phyloP scores from a whole-genome alignment of 352 stramenopile genomes.

The Globisporangium parvum region DNA sequence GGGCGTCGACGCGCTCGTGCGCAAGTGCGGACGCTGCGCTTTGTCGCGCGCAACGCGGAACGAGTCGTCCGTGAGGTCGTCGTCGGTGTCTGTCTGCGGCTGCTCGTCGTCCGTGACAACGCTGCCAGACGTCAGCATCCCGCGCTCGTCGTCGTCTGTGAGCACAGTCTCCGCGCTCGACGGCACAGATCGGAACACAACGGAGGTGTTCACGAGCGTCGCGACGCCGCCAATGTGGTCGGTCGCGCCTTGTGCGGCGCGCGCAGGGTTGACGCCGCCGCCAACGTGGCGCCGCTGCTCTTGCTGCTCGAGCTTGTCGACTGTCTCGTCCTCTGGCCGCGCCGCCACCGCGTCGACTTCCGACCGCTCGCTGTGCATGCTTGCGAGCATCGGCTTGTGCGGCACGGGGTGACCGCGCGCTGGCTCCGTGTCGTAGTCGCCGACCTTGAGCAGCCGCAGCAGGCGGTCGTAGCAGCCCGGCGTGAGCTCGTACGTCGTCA shows the following conservation, averaged over 20 bases:
- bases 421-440: conserved; percentile 34
- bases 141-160: conserved; percentile 23
- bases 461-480: conserved; percentile 35
- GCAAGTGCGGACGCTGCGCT: conserved; percentile 2
- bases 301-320: neutral
- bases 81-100: conserved; percentile 1
- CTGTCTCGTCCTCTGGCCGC: neutral
- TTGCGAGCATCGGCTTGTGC: conserved; percentile 1
- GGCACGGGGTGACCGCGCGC: conserved; percentile 9
- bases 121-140: conserved; percentile 1
- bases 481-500: conserved; percentile 36
- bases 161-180: conserved; percentile 25
- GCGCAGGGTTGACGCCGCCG: neutral
- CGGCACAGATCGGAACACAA: conserved; percentile 12
- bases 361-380: neutral
- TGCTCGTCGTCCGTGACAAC: neutral
- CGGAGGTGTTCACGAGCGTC: conserved; percentile 15
- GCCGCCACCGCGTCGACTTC: neutral
- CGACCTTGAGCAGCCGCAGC: conserved; percentile 52
- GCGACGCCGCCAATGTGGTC: conserved; percentile 9
- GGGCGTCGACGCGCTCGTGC: neutral
- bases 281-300: neutral
- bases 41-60: neutral
- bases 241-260: neutral
- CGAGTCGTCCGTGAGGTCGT: neutral